phyloP scores from a whole-genome alignment of 2,329 filamentous ascomycete genomes.

The Penicillium occitanis region DNA sequence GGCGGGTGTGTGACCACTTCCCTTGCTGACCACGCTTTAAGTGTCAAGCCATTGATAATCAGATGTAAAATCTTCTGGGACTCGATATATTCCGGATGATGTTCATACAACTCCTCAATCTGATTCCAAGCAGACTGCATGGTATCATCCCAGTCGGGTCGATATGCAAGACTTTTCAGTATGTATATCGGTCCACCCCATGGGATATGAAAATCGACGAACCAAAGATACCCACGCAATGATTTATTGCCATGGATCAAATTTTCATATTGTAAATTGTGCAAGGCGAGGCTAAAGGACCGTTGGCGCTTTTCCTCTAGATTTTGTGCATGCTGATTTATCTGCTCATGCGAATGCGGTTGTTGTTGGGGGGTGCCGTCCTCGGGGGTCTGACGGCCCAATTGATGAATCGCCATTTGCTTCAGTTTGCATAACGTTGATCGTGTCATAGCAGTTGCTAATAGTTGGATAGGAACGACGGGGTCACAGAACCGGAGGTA shows the following conservation, averaged over 20 bases:
- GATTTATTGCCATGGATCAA: background rate
- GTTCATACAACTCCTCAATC: background rate
- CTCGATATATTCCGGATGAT: background rate
- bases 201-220: background rate
- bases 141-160: background rate
- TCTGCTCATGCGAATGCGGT: background rate
- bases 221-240: background rate
- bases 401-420: background rate
- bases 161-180: background rate
- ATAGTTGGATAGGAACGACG: background rate
- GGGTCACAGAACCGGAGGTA: background rate
- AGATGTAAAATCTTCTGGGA: background rate
- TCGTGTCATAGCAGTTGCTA: background rate
- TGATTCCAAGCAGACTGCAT: background rate
- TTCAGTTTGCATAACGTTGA: background rate
- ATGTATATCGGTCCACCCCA: background rate
- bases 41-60: background rate
- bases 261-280: background rate
- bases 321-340: background rate
- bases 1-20: background rate
- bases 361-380: background rate
- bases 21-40: background rate
- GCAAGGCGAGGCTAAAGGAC: background rate
- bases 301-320: background rate
- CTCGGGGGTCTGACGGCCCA: background rate